Percentiles rank a stretch among this genome's conserved stretches.
These are phyloP conservation scores for Solanum corneliomulleri DNA, from an alignment of 257 asterid species.

Conservation along the genomic window DNA sequence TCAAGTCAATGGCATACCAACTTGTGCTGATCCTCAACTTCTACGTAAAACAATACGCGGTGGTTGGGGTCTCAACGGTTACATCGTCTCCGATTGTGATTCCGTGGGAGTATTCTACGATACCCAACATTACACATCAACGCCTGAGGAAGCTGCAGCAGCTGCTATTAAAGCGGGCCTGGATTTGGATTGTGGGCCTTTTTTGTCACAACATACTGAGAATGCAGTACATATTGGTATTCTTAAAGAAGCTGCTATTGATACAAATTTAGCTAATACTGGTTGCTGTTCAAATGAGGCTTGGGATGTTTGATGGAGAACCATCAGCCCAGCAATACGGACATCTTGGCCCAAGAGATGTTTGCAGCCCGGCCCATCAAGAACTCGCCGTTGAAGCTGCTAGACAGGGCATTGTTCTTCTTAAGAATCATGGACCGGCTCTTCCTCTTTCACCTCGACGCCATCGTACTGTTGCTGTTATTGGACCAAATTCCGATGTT, in stretches of 20 bases:
- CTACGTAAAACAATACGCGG: conserved; percentile 58
- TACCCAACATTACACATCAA: conserved; percentile 59
- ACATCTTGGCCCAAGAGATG: conserved; percentile 51
- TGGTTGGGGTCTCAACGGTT: conserved; percentile 67
- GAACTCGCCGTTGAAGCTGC: conserved; percentile 79
- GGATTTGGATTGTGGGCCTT: conserved; percentile 82
- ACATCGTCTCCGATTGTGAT: conserved; percentile 77
- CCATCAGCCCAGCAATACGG: conserved; percentile 45
- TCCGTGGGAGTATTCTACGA: conserved; percentile 70
- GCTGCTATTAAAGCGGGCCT: conserved; percentile 73
- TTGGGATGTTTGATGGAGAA: conserved; percentile 85
- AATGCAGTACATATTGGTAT: conserved; percentile 50
- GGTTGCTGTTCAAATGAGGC: conserved; percentile 57
- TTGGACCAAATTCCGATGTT: conserved; percentile 70
- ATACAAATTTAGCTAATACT: conserved; percentile 47
- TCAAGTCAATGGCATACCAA: conserved; percentile 77
- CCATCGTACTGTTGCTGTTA: conserved; percentile 53
- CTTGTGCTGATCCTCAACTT: conserved; percentile 74
- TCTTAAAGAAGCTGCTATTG: conserved; percentile 40
- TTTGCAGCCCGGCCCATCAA: conserved; percentile 55
- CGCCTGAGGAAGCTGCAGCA: conserved; percentile 83
- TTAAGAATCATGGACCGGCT: conserved; percentile 47
- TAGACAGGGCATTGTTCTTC: conserved; percentile 64
- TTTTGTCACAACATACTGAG: conserved; percentile 45
- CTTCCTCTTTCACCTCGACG: conserved; percentile 49